Conservation (phyloP, 192 early-diverging fungal genomes). For the Geranomyces michiganensis region DNA sequence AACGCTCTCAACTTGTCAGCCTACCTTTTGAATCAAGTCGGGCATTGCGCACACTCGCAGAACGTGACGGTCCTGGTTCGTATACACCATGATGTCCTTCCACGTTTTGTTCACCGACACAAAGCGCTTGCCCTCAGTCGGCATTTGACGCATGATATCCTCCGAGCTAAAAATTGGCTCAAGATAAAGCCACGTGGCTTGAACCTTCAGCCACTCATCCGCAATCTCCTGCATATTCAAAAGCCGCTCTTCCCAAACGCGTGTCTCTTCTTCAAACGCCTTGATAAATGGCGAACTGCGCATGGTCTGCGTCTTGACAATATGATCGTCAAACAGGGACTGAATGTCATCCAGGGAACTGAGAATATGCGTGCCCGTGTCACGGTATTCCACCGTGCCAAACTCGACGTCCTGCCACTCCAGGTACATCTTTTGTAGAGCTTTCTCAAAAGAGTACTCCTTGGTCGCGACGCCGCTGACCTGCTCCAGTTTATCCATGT, state of each 20-base stretch:
- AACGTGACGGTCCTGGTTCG: constrained; percentile 49
- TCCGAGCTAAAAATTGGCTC: constrained; percentile 67
- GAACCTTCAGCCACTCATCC: constrained; percentile 67
- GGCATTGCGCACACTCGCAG: constrained; percentile 58
- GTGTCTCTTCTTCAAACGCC: constrained; percentile 62
- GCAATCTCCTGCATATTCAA: constrained; percentile 64
- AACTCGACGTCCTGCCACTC: constrained; percentile 65
- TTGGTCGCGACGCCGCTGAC: constrained; percentile 60
- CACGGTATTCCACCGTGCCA: constrained; percentile 57
- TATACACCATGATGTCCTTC: constrained; percentile 63
- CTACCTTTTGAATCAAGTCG: constrained; percentile 46
- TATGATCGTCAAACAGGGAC: constrained; percentile 65
- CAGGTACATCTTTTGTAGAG: constrained; percentile 64
- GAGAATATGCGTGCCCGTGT: constrained; percentile 65
- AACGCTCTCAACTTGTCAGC: neutral
- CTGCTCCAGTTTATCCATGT: constrained; percentile 57
- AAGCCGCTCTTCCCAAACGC: constrained; percentile 54
- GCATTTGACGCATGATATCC: constrained; percentile 71
- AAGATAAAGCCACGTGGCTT: constrained; percentile 64
- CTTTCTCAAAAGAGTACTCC: constrained; percentile 69
- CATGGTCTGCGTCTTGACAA: constrained; percentile 69
- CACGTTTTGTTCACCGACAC: constrained; percentile 63
- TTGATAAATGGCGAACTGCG: constrained; percentile 65
- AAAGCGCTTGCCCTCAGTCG: constrained; percentile 62
- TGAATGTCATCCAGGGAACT: constrained; percentile 59